A percentile compares a stretch with the other conserved stretches of the same genome.
phyloP scores from a whole-genome alignment of 169 alveolate genomes.

The Besnoitia besnoiti region DNA sequence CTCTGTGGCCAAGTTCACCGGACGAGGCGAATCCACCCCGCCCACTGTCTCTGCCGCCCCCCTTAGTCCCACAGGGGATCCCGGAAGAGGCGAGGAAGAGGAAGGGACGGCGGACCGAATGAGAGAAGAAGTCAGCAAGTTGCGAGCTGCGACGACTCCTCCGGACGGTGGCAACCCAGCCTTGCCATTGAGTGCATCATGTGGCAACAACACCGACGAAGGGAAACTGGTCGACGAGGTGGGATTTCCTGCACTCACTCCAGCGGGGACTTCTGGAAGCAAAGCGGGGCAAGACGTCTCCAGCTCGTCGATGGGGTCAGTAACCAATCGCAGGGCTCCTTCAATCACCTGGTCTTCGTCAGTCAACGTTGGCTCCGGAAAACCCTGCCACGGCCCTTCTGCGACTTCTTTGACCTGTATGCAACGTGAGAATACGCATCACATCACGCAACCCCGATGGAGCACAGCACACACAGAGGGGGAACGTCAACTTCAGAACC shows the following conservation, averaged over 20 bases:
- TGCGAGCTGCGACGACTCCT: background rate
- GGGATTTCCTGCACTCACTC: background rate
- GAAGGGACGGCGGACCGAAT: background rate
- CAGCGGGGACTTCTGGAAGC: background rate
- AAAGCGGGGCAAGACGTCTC: background rate
- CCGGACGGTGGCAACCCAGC: background rate
- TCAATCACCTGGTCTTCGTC: constrained; percentile 30
- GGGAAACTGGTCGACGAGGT: background rate
- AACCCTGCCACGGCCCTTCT: constrained; percentile 53
- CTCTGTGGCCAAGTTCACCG: too few relatives aligned
- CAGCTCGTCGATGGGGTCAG: constrained; percentile 29
- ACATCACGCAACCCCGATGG: too few relatives aligned
- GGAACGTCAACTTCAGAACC: too few relatives aligned
- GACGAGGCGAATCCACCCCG: background rate
- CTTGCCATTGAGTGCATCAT: background rate
- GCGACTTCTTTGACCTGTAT: constrained; percentile 16
- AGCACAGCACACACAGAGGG: too few relatives aligned
- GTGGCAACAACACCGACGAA: background rate
- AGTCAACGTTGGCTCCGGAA: constrained; percentile 58
- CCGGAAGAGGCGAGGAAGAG: background rate
- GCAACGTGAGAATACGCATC: too few relatives aligned
- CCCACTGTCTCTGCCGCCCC: background rate
- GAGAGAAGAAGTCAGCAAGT: background rate
- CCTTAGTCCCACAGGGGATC: background rate
- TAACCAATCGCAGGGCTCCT: background rate